phyloP scores from a whole-genome alignment of 495 filamentous ascomycete species.

The Aspergillus leporis region DNA sequence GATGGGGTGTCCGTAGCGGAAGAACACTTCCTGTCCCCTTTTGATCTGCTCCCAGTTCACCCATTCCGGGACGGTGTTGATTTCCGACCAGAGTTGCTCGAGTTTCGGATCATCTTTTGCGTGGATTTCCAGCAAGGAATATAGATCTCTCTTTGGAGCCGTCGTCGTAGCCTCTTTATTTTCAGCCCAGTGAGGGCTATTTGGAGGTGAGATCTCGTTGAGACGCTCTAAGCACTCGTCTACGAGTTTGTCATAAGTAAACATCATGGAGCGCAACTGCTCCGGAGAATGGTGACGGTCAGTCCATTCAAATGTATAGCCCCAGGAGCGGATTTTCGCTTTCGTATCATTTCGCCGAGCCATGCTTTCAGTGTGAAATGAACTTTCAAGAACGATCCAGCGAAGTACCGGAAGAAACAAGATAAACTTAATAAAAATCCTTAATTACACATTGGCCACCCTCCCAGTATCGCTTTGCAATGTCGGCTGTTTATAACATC shows the following conservation, averaged over 20 bases:
- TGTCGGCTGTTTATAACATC: too few species aligned
- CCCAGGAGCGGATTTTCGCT: conserved; percentile 51
- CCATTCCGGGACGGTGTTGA: conserved; percentile 73
- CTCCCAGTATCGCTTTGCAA: too few species aligned
- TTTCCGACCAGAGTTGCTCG: conserved; percentile 62
- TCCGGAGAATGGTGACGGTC: conserved; percentile 62
- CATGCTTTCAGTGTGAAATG: not conserved
- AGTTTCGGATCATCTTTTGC: conserved; percentile 57
- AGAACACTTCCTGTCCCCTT: conserved; percentile 61
- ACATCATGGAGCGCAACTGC: conserved; percentile 58
- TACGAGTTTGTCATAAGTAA: conserved; percentile 67
- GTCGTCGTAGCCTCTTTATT: conserved; percentile 23
- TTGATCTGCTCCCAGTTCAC: conserved; percentile 80
- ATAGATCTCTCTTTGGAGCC: conserved; percentile 57
- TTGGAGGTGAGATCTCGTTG: conserved; percentile 49
- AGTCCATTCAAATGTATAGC: conserved; percentile 70
- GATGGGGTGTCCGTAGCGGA: conserved; percentile 69
- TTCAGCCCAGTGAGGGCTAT: conserved; percentile 16
- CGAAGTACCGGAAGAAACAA: too few species aligned
- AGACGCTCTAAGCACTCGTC: conserved; percentile 64
- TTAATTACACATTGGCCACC: too few species aligned
- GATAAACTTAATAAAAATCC: too few species aligned
- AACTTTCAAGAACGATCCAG: too few species aligned
- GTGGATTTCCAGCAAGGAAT: conserved; percentile 60
- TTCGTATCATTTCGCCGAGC: not conserved